Evolutionary conservation across 2,329 filamentous ascomycete species (phyloP).

Genomic region (Bipolaris sorokiniana): DNA sequence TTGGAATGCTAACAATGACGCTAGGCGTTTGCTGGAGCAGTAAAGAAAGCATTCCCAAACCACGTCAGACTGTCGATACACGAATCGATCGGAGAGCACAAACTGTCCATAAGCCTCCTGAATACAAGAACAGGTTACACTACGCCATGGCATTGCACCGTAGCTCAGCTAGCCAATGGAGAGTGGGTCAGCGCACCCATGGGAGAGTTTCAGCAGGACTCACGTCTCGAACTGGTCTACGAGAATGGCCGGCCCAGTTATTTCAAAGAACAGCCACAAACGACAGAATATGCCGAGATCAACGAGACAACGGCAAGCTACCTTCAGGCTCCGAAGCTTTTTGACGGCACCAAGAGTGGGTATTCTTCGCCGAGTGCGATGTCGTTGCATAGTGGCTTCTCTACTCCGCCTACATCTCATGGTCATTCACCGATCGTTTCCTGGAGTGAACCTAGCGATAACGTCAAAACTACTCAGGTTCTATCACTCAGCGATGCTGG

Average conservation of each 20-base stretch:
- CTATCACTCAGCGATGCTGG: not conserved
- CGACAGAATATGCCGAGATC: slow-evolving; percentile 8
- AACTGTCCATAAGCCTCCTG: slow-evolving; percentile 28
- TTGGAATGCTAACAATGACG: not conserved
- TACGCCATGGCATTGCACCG: slow-evolving; percentile 31
- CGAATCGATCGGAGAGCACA: slow-evolving; percentile 32
- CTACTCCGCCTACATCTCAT: slow-evolving; percentile 6
- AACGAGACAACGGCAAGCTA: slow-evolving; percentile 8
- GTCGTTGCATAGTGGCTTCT: slow-evolving; percentile 6
- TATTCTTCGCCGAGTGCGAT: slow-evolving; percentile 12
- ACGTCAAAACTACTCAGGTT: not conserved
- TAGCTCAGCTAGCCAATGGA: slow-evolving; percentile 21
- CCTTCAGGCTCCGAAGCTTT: slow-evolving; percentile 6
- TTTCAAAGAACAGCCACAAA: slow-evolving; percentile 24
- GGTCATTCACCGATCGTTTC: not conserved
- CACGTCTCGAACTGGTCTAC: slow-evolving; percentile 24
- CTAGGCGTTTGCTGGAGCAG: slow-evolving; percentile 27
- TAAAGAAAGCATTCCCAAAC: slow-evolving; percentile 19
- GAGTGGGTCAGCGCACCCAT: slow-evolving; percentile 14
- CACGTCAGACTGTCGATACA: slow-evolving; percentile 40
- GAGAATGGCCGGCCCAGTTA: slow-evolving; percentile 27
- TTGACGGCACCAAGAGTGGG: slow-evolving; percentile 7
- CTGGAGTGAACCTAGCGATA: not conserved
- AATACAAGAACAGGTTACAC: slow-evolving; percentile 20
- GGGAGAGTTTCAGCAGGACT: slow-evolving; percentile 14